These are phyloP conservation scores for Somion occarium DNA, from an alignment of 1,284 basidiomycete species.

Conservation along the genomic window DNA sequence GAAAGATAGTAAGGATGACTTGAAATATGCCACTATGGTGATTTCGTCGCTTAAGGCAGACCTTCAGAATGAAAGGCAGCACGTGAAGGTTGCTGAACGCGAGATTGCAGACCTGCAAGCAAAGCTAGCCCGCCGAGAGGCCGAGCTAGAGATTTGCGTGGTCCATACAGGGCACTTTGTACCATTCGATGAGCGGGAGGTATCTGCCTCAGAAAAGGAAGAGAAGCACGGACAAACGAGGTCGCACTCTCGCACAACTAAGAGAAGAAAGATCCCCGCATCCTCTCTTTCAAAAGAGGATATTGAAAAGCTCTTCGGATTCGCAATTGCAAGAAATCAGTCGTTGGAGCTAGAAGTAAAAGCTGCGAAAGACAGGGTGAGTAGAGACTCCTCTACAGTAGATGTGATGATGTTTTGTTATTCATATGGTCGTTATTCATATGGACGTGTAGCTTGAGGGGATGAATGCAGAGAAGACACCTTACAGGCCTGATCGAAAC, in stretches of 20 bases:
- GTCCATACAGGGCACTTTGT: constrained; percentile 15
- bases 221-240: too few relatives aligned
- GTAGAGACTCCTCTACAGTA: constrained; percentile 16
- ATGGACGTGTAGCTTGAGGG: too few relatives aligned
- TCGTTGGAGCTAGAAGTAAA: constrained; percentile 43
- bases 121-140: constrained; percentile 51
- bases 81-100: constrained; percentile 34
- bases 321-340: constrained; percentile 37
- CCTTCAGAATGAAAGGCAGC: constrained; percentile 40
- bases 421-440: too few relatives aligned
- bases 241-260: too few relatives aligned
- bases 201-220: not conserved
- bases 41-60: constrained; percentile 39
- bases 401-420: too few relatives aligned
- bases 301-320: constrained; percentile 36
- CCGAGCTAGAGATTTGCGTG: constrained; percentile 41
- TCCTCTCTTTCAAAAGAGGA: constrained; percentile 27
- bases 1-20: not conserved
- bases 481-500: constrained; percentile 2
- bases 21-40: constrained; percentile 35
- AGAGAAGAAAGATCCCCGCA: not conserved
- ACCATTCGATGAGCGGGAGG: not conserved
- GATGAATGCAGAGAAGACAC: too few relatives aligned
- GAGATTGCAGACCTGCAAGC: constrained; percentile 46
- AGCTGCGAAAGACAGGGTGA: constrained; percentile 34